Evolutionary conservation across 805 yeast species (phyloP).

Genomic region (Candida morakotiae): DNA sequence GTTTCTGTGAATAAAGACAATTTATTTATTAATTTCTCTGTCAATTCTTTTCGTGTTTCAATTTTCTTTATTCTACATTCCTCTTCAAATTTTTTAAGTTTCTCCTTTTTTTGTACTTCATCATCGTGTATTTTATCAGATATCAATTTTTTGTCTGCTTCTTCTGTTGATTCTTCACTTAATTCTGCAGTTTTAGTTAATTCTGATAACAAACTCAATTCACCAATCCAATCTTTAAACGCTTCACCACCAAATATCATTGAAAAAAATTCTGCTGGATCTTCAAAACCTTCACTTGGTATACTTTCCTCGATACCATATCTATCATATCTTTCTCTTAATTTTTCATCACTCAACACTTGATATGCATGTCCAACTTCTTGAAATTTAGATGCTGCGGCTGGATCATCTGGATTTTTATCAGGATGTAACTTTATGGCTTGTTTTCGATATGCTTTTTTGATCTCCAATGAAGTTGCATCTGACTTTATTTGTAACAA

Average conservation of each 20-base stretch:
- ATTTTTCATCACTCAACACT: conserved; percentile 60
- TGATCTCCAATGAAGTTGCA: conserved; percentile 41
- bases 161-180: conserved; percentile 20
- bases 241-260: conserved; percentile 84
- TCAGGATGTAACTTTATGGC: conserved; percentile 43
- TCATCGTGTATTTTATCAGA: conserved; percentile 14
- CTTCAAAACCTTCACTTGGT: conserved; percentile 62
- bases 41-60: conserved; percentile 59
- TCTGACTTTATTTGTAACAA: conserved; percentile 27
- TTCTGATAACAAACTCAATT: conserved; percentile 49
- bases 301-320: conserved; percentile 71
- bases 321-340: conserved; percentile 68
- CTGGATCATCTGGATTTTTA: conserved; percentile 43
- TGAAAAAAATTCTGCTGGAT: conserved; percentile 81
- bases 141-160: conserved; percentile 3
- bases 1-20: conserved; percentile 42
- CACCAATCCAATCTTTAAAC: conserved; percentile 83
- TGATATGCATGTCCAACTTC: conserved; percentile 71
- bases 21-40: conserved; percentile 49
- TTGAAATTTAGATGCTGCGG: conserved; percentile 41
- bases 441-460: conserved; percentile 42
- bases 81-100: conserved; percentile 66
- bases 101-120: conserved; percentile 44
- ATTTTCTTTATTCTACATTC: conserved; percentile 66
- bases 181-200: conserved; percentile 40